Evolutionary conservation across 192 early-diverging fungal species (phyloP), one percentile per base, ranked within the genome.

Genomic region (Chytriomyces hyalinus): DNA sequence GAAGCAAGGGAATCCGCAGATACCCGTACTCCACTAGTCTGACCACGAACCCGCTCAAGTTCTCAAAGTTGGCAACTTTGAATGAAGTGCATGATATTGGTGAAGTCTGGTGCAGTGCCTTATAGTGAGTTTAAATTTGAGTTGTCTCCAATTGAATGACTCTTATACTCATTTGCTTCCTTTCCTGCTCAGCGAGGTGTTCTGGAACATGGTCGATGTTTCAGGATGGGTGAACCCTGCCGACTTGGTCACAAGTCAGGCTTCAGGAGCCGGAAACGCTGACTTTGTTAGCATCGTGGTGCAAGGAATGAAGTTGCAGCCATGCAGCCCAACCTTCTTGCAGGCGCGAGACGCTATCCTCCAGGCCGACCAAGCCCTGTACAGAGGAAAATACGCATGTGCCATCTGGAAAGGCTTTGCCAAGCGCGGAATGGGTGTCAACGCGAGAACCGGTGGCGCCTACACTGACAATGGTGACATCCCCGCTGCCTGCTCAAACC

Each of bases 401-500:
- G 36, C 36, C 36, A 36, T 36, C 36, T 36, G 36, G 82, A 75
- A 36, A 60, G 45, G 86, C 85, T 86, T 97, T 87, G 90, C 96
- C 22, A 94, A 93, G 81, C 91, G 96, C 61, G 96, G 96, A 22
- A 80, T 97, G 48, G 96, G 96, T 36, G 61, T 68, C 47, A 63
- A 78, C 46, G 82, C 82, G 24, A 61, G 26, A 13, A 48, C 44
- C 9, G 45, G 59, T 7, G 59, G 57, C 11, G 43, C 13, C 15
- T 65, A 26, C n/a, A 44, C 17, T 46, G 47, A 74, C 67, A 74
- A 74, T 26, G 70, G 24, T 74, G 73, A 74, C 46, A 11, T 74
- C 26, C 73, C 73, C 11, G 17, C 15, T 15, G 64, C 22, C 17
- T 65, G 64, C 26, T 20, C 44, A n/a, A 43, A 26, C 26, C 36